Base-by-base conservation (phyloP, 2,329 filamentous ascomycete species). In the Claviceps purpurea region DNA sequence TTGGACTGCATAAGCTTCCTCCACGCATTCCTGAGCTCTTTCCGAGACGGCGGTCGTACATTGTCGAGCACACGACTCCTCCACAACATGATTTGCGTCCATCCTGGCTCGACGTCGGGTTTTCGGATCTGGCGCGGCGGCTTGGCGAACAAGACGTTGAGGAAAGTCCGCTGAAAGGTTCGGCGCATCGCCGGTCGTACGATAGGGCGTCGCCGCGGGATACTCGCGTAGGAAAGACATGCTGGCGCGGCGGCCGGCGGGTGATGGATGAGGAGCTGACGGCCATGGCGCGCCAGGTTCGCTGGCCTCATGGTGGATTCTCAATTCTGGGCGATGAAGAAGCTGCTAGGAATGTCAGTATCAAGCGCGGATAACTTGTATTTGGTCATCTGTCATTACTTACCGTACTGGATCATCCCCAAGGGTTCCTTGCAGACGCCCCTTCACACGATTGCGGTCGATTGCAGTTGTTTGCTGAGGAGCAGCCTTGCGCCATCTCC, bases 21-120 rank as follows among this genome's bases (percentile, higher is more conserved):
- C 65, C 86, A 83, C 5, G 85, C 87, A 39, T 77, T 71, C 0
- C 79, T 67, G 2, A 95, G 70, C 38, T 86, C 79, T n/a, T 73
- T 65, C 3, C 73, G 70, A 0, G 78, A 66, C 16, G 87, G 89
- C 10, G 80, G 77, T 38, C 88, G 78, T 39, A 82, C 72, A 50
- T 78, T 75, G 52, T 86, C 76, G 50, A 77, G 73, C 58, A 83
- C 70, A 55, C 80, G 77, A 58, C 79, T 78, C 50, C 78, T 72
- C 64, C 88, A 77, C 54, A 86, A 77, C 60, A 86, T 77, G 70
- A 95, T 79, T 16, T 76, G 77, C 57, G 81, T 79, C 61, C 89
- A 78, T 50, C 89, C 89, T 0, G 80, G 85, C 60, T 82, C 85
- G 55, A 82, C 71, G 59, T 82, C 75, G 49, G 82, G 73, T 22